Percentiles rank a stretch among this genome's conserved stretches.
Evolutionary conservation across 495 filamentous ascomycete genomes (phyloP).

Genomic region (Cryomyces minteri): DNA sequence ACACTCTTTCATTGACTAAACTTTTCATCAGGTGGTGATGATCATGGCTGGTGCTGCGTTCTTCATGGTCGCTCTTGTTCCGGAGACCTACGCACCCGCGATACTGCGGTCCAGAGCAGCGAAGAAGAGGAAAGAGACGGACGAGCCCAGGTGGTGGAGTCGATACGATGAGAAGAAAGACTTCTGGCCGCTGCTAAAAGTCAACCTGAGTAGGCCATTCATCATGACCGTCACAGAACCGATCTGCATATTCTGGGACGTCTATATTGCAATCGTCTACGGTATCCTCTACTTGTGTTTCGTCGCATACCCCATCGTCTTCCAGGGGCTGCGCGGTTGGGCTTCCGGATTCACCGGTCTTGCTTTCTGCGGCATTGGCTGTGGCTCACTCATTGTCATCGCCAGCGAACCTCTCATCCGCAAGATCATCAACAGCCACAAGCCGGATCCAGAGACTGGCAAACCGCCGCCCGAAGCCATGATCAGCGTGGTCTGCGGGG

Average conservation of each 20-base stretch:
- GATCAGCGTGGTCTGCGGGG: slow-evolving; percentile 52
- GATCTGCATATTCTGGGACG: slow-evolving; percentile 66
- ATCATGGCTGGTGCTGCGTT: slow-evolving; percentile 43
- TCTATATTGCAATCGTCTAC: slow-evolving; percentile 46
- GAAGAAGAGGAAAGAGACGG: slow-evolving; percentile 49
- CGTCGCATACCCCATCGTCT: slow-evolving; percentile 70
- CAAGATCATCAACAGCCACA: slow-evolving; percentile 50
- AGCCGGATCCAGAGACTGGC: slow-evolving; percentile 49
- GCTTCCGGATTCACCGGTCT: slow-evolving; percentile 52
- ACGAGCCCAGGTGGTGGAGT: slow-evolving; percentile 58
- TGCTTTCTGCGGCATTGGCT: slow-evolving; percentile 61
- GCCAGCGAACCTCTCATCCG: slow-evolving; percentile 50
- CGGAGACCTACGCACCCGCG: slow-evolving; percentile 64
- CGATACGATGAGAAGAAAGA: slow-evolving; percentile 49
- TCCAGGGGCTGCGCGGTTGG: slow-evolving; percentile 55
- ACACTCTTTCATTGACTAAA: no score
- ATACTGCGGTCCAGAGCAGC: slow-evolving; percentile 53
- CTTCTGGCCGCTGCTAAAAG: slow-evolving; percentile 36
- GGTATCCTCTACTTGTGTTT: slow-evolving; percentile 73
- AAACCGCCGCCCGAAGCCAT: slow-evolving; percentile 53
- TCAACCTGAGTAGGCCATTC: slow-evolving; percentile 61
- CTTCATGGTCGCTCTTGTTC: slow-evolving; percentile 31
- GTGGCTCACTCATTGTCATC: slow-evolving; percentile 48
- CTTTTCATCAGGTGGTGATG: slow-evolving; percentile 29
- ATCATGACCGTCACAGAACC: slow-evolving; percentile 66